Conservation (phyloP, 1,139 yeast species). For the Hanseniaspora gamundiae region DNA sequence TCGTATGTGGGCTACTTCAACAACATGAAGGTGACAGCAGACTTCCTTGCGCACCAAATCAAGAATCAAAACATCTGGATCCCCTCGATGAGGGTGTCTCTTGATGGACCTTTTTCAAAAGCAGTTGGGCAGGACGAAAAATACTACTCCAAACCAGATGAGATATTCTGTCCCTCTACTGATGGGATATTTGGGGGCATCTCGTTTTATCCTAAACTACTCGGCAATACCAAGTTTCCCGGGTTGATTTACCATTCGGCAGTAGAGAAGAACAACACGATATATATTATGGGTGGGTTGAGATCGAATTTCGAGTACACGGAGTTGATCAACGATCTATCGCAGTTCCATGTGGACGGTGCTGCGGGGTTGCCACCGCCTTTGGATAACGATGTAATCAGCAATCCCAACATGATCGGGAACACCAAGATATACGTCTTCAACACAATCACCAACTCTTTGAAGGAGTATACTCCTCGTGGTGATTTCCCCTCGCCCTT, state of each 20-base stretch:
- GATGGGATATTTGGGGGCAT: conserved; percentile 12
- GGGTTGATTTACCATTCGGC: conserved; percentile 31
- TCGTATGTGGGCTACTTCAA: neutral
- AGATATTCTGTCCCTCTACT: neutral
- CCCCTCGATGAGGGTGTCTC: neutral
- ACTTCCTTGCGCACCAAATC: neutral
- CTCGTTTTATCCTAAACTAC: conserved; percentile 24
- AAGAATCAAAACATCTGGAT: conserved; percentile 1
- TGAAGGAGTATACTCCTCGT: conserved; percentile 18
- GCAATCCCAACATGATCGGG: conserved; percentile 29
- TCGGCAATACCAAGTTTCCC: conserved; percentile 29
- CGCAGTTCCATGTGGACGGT: conserved; percentile 27
- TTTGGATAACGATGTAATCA: conserved; percentile 26
- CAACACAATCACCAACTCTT: conserved; percentile 27
- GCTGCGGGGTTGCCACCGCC: conserved; percentile 35
- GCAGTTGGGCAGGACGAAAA: no score
- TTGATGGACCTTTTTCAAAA: no score
- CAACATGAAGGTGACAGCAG: neutral
- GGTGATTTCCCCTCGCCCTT: conserved; percentile 33
- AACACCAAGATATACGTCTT: conserved; percentile 26
- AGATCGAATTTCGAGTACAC: conserved; percentile 21
- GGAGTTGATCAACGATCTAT: conserved; percentile 16
- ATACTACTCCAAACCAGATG: neutral
- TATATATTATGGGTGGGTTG: conserved; percentile 33
- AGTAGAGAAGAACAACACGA: conserved; percentile 25